phyloP scores from a whole-genome alignment of 345 rosid species.

The Kandelia obovata region DNA sequence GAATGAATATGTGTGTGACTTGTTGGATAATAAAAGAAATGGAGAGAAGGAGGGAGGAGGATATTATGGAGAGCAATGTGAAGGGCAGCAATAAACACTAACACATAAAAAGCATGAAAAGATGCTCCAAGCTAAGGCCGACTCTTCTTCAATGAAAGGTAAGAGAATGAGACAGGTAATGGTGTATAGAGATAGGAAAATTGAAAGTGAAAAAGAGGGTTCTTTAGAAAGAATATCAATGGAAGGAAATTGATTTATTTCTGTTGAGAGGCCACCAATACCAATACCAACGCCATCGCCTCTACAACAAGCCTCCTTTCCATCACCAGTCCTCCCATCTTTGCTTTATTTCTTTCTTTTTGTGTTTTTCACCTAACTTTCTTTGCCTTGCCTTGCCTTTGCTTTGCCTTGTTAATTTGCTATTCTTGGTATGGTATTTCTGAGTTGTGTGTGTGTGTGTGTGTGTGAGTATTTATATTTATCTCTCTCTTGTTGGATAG shows the following conservation, averaged over 20 bases:
- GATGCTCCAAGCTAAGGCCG: constrained; percentile 42
- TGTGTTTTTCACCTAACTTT: neutral
- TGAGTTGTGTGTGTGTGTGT: neutral
- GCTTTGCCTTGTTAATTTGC: neutral
- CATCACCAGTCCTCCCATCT: constrained; percentile 15
- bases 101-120: constrained; percentile 41
- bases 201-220: neutral
- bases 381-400: neutral
- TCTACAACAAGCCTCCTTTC: neutral
- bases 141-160: constrained; percentile 36
- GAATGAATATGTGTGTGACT: too few species aligned
- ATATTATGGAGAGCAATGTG: constrained; percentile 19
- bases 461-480: neutral
- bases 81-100: constrained; percentile 22
- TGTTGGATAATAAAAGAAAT: neutral
- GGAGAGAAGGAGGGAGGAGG: neutral
- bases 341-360: neutral
- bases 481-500: neutral
- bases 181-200: neutral
- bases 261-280: constrained; percentile 14
- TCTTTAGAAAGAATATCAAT: constrained; percentile 14
- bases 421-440: neutral
- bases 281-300: neutral
- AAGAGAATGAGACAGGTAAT: constrained; percentile 7
- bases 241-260: constrained; percentile 8